A percentile compares a stretch with the other conserved stretches of the same genome.
These are phyloP conservation scores for Aureobasidium namibiae DNA, from an alignment of 2,329 filamentous ascomycete species.

Conservation along the genomic window DNA sequence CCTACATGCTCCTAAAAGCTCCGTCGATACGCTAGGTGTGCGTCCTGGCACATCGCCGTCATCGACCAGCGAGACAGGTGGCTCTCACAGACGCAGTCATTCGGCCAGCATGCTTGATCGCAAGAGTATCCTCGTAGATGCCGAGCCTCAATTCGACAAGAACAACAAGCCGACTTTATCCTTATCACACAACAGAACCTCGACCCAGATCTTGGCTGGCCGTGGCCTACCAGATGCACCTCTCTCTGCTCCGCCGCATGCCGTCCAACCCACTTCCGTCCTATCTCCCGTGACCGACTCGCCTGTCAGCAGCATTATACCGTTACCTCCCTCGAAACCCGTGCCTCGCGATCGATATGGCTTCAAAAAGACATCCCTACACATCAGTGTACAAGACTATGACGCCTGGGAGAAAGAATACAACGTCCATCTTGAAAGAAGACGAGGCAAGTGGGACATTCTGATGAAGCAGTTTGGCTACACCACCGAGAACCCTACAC, in stretches of 20 bases:
- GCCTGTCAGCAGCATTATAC: neutral
- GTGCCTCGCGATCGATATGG: constrained; percentile 71
- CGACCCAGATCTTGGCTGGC: constrained; percentile 6
- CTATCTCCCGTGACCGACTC: neutral
- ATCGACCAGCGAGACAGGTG: constrained; percentile 25
- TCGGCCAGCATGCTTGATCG: constrained; percentile 12
- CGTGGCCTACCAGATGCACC: neutral
- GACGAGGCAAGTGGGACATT: constrained; percentile 72
- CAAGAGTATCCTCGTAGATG: constrained; percentile 3
- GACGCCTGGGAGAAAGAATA: constrained; percentile 75
- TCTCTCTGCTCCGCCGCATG: neutral
- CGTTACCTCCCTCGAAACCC: constrained; percentile 10
- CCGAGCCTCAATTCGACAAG: constrained; percentile 8
- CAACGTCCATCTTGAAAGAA: constrained; percentile 62
- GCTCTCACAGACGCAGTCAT: constrained; percentile 16
- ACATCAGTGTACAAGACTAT: constrained; percentile 49
- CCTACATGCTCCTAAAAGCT: neutral
- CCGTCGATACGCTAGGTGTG: neutral
- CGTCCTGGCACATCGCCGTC: constrained; percentile 11
- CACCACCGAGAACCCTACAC: constrained; percentile 60
- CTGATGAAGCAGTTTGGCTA: constrained; percentile 34
- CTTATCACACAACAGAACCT: neutral
- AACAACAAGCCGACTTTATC: constrained; percentile 1
- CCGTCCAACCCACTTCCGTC: neutral
- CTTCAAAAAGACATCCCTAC: constrained; percentile 74